Base-by-base conservation (phyloP, 768 basidiomycete species). In the Amanita exitialis region DNA sequence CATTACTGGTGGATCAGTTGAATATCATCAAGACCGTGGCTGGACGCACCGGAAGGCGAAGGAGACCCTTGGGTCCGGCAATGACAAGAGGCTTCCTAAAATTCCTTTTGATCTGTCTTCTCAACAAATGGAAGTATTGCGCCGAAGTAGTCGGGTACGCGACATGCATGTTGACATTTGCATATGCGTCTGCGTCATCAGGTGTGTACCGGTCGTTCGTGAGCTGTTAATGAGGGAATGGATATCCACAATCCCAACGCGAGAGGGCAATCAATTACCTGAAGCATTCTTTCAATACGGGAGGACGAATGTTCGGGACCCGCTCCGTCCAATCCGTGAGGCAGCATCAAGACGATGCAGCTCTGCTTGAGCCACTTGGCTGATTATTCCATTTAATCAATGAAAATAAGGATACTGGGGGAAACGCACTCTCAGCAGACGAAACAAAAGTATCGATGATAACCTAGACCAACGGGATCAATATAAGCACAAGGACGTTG, bases 341-440 rank as follows among this genome's bases (percentile, higher is more conserved):
- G 92, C 0, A 96, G 73, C 42, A 91, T 77, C 52, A 96, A 67
- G 3, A 90, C 83, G 18, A 96, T 75, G 0, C 86, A 92, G 57
- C 90, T 93, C 67, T 95, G 92, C 62, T 83, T 88, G 43, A 90
- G 66, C 93, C 93, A 96, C 70, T 96, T 96, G 3, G 91, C 90
- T 50, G 21, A 4, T 34, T 12, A n/a, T 10, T 12, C 1, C 91
- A 56, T 34, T 28, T 15, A 35, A 43, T 44, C 21, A 32, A 30
- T 37, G 13, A 38, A 16, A 16, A 9, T 18, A n/a, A 4, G 7
- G 39, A 30, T 9, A 12, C 9, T 15, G 1, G n/a, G 3, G 27
- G 12, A 18, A 10, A 66, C 84, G 52, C 58, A 90, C 91, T 84
- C 67, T 94, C 89, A 15, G 84, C 75, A 2, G 90, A 91, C 1